Evolutionary conservation across 1,284 basidiomycete genomes (phyloP).

Genomic region (Fomitopsis palustris): DNA sequence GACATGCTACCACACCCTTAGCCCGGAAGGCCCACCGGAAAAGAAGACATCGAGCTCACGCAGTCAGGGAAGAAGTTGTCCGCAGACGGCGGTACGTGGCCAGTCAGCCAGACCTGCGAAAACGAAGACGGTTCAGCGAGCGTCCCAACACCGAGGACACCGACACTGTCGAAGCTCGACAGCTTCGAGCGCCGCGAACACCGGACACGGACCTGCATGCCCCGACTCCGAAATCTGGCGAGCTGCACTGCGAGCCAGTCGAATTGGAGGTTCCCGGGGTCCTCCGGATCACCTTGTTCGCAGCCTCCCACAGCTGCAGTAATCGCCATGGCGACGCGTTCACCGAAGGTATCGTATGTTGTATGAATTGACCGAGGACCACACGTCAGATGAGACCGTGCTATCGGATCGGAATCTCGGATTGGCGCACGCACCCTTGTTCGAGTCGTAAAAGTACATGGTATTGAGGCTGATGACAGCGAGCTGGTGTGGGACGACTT

Average conservation of each 20-base stretch:
- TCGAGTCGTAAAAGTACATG: slow-evolving; percentile 90
- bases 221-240: slow-evolving; percentile 62
- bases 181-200: slow-evolving; percentile 5
- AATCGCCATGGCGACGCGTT: slow-evolving; percentile 19
- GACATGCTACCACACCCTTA: slow-evolving; percentile 48
- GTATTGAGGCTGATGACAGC: slow-evolving; percentile 90
- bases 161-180: neutral
- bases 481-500: slow-evolving; percentile 75
- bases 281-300: slow-evolving; percentile 50
- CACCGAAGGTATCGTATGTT: neutral
- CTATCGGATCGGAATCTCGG: neutral
- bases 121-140: neutral
- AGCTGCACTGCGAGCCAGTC: slow-evolving; percentile 93
- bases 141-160: neutral
- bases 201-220: slow-evolving; percentile 70
- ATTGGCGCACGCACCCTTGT: slow-evolving; percentile 60
- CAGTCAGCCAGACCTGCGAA: slow-evolving; percentile 38
- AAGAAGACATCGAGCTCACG: slow-evolving; percentile 42
- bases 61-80: slow-evolving; percentile 86
- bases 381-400: neutral
- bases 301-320: slow-evolving; percentile 64
- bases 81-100: slow-evolving; percentile 78
- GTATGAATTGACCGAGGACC: slow-evolving; percentile 7
- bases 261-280: slow-evolving; percentile 82
- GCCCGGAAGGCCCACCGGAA: slow-evolving; percentile 8